Base-by-base conservation (phyloP, 1,139 yeast species). In the Yamadazyma sp. region DNA sequence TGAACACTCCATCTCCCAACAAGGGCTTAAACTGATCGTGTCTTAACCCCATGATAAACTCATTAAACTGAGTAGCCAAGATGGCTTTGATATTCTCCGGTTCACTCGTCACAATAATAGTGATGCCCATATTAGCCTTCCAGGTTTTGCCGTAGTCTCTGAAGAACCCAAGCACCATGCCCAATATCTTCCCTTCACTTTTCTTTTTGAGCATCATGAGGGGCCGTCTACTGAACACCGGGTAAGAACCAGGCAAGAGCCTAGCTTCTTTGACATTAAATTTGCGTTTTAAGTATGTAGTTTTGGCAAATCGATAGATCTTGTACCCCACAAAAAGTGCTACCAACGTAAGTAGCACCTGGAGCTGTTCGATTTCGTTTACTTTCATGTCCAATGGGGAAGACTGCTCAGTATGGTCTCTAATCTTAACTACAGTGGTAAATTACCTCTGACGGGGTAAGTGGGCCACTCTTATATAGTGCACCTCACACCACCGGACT, bases 1-100 rank as follows among this genome's bases (percentile, higher is more conserved):
- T 76, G 58, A 77, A 77, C 43, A 77, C 75, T 2, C 83, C 82
- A 39, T 72, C 71, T 2, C 82, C 82, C 37, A 77, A 60, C 15
- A 75, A 54, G 3, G 77, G 74, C 26, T 49, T 48, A 44, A 76
- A 64, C 31, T 59, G 64, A 5, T 49, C 46, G 44, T 66, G 62
- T 44, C 82, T 67, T 23, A 48, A 39, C 2, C 81, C 82, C 40
- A 77, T 64, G n/a, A 63, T 63, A 53, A 71, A 76, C 40, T 76
- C 79, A 43, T 63, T 62, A 55, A 75, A 75, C 41, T 69, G 68
- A 31, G 69, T 64, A 23, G 69, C 66, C 44, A 65, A 57, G 9
- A 65, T 43, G 1, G 70, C 70, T 47, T 64, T 55, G 43, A 66
- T 56, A 49, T 64, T 61, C 35, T 60, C 66, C 9, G 65, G 64